Conservation (phyloP, 371 early-diverging fungal genomes). For the Rhizopus arrhizus region DNA sequence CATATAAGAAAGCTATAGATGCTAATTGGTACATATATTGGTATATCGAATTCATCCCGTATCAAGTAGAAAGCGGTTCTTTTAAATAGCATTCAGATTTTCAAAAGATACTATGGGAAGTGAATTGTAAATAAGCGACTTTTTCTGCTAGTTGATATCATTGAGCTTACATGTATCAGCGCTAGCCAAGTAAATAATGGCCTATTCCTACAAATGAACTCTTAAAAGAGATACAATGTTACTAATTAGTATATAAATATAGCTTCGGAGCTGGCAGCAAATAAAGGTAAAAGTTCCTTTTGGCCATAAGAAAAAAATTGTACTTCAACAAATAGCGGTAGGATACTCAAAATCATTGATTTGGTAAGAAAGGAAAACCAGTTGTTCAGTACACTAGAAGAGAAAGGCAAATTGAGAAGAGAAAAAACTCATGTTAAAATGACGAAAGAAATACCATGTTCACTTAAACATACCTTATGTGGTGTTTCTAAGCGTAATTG, state of each 20-base stretch:
- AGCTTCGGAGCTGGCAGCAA: constrained; percentile 93
- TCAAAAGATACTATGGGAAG: constrained; percentile 66
- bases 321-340: constrained; percentile 53
- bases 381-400: constrained; percentile 78
- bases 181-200: constrained; percentile 77
- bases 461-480: not conserved
- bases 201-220: constrained; percentile 89
- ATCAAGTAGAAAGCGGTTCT: constrained; percentile 78
- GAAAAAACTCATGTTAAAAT: not conserved
- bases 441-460: not conserved
- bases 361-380: constrained; percentile 87
- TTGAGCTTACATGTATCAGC: constrained; percentile 65
- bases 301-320: constrained; percentile 83
- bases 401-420: constrained; percentile 36
- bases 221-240: constrained; percentile 95
- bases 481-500: not conserved
- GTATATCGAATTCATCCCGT: constrained; percentile 52
- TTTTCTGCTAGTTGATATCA: constrained; percentile 24
- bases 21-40: constrained; percentile 30
- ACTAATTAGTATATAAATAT: constrained; percentile 89
- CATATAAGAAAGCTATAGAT: constrained; percentile 49
- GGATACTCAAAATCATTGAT: constrained; percentile 82
- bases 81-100: constrained; percentile 80
- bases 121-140: constrained; percentile 44
- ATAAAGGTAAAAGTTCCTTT: constrained; percentile 82